Conservation (phyloP, 371 early-diverging fungal species). For the Apophysomyces elegans region DNA sequence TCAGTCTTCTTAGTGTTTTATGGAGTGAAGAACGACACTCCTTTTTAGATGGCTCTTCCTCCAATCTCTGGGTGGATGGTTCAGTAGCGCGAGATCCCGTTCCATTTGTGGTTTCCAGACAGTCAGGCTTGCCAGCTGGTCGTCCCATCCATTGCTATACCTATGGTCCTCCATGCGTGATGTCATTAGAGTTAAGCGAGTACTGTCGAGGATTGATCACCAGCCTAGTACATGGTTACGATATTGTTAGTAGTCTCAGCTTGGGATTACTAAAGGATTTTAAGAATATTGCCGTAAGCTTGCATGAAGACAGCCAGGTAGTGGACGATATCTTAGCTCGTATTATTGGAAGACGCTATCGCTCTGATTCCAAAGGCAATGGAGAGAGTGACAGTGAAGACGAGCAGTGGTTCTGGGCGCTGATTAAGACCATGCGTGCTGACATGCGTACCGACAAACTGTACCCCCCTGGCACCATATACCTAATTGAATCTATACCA, state of each 20-base stretch:
- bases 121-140: slow-evolving; percentile 69
- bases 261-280: slow-evolving; percentile 77
- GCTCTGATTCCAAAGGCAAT: slow-evolving; percentile 19
- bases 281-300: slow-evolving; percentile 70
- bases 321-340: slow-evolving; percentile 73
- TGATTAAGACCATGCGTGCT: slow-evolving; percentile 81
- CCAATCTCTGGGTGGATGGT: neutral
- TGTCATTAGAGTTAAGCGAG: slow-evolving; percentile 67
- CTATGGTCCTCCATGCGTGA: slow-evolving; percentile 77
- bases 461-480: slow-evolving; percentile 79
- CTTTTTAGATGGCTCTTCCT: neutral
- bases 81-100: slow-evolving; percentile 30
- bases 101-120: slow-evolving; percentile 67
- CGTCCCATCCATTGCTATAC: slow-evolving; percentile 81
- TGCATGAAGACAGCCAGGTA: slow-evolving; percentile 66
- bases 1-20: slow-evolving; percentile 67
- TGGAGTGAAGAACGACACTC: slow-evolving; percentile 59
- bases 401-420: slow-evolving; percentile 82
- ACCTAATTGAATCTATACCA: slow-evolving; percentile 59
- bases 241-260: slow-evolving; percentile 76
- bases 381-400: slow-evolving; percentile 43
- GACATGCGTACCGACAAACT: slow-evolving; percentile 82
- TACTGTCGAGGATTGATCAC: slow-evolving; percentile 77
- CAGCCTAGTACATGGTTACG: slow-evolving; percentile 73
- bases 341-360: slow-evolving; percentile 52